A percentile compares a stretch with the other conserved stretches of the same genome.
Evolutionary conservation across 805 yeast species (phyloP).

Genomic region (Candida corydali): DNA sequence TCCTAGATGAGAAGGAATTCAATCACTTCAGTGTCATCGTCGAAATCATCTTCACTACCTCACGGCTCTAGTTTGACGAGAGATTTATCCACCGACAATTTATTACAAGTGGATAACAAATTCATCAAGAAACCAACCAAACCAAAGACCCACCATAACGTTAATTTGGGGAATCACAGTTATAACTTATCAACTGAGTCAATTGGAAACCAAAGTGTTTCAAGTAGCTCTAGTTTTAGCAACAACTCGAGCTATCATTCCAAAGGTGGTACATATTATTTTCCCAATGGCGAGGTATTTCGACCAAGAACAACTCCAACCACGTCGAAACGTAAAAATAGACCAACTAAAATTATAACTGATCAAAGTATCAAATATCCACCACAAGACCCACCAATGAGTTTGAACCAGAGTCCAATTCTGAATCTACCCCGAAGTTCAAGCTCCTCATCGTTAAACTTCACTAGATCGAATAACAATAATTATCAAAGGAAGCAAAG

Average conservation of each 20-base stretch:
- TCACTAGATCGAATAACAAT: slow-evolving; percentile 5
- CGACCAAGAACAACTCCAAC: slow-evolving; percentile 41
- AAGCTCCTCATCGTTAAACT: not conserved
- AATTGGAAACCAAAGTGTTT: not conserved
- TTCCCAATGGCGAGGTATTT: slow-evolving; percentile 54
- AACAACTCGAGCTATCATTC: not conserved
- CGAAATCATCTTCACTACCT: slow-evolving; percentile 9
- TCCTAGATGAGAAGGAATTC: slow-evolving; percentile 28
- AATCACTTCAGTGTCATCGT: slow-evolving; percentile 15
- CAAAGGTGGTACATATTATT: slow-evolving; percentile 24
- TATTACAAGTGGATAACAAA: slow-evolving; percentile 33
- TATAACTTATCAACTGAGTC: not conserved
- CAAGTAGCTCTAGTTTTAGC: not conserved
- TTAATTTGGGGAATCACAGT: not conserved
- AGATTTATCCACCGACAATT: slow-evolving; percentile 35
- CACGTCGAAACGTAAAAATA: slow-evolving; percentile 25
- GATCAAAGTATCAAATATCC: not conserved
- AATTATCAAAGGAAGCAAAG: slow-evolving; percentile 7
- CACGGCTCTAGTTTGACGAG: slow-evolving; percentile 11
- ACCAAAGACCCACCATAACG: slow-evolving; percentile 6
- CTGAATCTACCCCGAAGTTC: not conserved
- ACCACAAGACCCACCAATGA: not conserved
- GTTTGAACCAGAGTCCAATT: not conserved
- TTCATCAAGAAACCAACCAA: slow-evolving; percentile 37
- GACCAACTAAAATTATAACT: slow-evolving; percentile 25